Percentiles rank a stretch among this genome's conserved stretches.
Conservation (phyloP, 805 yeast genomes). For the Metschnikowia matae region DNA sequence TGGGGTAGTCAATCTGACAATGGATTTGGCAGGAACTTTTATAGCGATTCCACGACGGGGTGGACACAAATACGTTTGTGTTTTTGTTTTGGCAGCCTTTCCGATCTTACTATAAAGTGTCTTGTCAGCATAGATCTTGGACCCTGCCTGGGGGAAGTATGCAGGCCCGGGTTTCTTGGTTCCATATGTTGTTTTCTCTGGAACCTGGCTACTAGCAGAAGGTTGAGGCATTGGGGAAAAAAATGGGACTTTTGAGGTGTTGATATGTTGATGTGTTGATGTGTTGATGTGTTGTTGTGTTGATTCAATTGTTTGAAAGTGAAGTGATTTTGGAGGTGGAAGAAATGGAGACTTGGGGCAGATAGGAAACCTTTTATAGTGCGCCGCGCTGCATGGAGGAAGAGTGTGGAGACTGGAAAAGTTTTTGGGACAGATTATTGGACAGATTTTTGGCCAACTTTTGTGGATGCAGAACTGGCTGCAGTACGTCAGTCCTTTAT, state of each 20-base stretch:
- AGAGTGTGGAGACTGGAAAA: no score
- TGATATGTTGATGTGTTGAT: neutral
- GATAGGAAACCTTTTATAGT: no score
- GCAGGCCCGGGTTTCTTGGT: slow-evolving; percentile 50
- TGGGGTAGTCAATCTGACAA: slow-evolving; percentile 58
- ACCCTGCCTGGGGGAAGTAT: slow-evolving; percentile 52
- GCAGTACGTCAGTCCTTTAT: no score
- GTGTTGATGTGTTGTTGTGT: no score
- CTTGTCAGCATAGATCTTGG: slow-evolving; percentile 49
- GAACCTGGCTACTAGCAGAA: slow-evolving; percentile 23
- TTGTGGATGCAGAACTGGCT: no score
- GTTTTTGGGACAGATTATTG: no score
- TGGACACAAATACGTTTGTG: slow-evolving; percentile 42
- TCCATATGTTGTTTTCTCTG: slow-evolving; percentile 31
- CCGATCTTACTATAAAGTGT: slow-evolving; percentile 45
- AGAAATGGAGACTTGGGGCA: no score
- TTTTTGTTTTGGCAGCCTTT: slow-evolving; percentile 39
- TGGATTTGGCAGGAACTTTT: slow-evolving; percentile 56
- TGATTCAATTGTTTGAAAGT: no score
- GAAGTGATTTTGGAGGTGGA: no score
- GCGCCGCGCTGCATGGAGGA: no score
- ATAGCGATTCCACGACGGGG: slow-evolving; percentile 60
- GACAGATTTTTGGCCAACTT: no score
- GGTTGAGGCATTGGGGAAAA: slow-evolving; percentile 2
- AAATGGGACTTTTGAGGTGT: neutral